Conservation (phyloP, 2,329 filamentous ascomycete genomes). For the Curvularia lunata region DNA sequence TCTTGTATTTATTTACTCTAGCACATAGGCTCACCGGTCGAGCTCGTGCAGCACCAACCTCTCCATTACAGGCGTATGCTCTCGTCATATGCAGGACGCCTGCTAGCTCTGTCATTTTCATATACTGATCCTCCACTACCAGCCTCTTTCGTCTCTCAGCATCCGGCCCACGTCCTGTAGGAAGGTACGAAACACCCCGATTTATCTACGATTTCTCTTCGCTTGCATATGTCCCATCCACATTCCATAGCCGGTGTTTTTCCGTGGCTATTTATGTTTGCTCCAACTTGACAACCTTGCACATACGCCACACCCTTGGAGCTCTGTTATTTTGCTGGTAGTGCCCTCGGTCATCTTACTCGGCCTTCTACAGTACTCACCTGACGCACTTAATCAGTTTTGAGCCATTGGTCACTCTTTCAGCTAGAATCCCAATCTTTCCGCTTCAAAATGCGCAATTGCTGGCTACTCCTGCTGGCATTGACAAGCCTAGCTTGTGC, state of each 20-base stretch:
- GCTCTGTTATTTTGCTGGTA: not conserved
- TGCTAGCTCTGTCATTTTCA: slow-evolving; percentile 25
- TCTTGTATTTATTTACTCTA: slow-evolving; percentile 32
- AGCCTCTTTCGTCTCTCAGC: slow-evolving; percentile 24
- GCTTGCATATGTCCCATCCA: not conserved
- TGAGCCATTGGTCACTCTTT: slow-evolving; percentile 35
- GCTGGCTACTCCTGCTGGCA: slow-evolving; percentile 34
- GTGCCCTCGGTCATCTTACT: not conserved
- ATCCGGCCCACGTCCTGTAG: slow-evolving; percentile 35
- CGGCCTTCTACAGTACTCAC: slow-evolving; percentile 25
- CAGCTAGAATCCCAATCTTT: slow-evolving; percentile 33
- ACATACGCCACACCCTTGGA: not conserved
- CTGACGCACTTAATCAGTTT: slow-evolving; percentile 29
- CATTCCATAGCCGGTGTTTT: not conserved
- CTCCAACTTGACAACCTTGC: not conserved
- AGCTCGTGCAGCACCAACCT: slow-evolving; percentile 35
- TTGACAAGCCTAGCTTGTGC: slow-evolving; percentile 25
- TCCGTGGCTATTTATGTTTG: not conserved
- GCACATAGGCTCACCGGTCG: slow-evolving; percentile 33
- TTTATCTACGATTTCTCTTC: not conserved
- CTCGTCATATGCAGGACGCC: slow-evolving; percentile 22
- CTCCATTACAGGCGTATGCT: slow-evolving; percentile 32
- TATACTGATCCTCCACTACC: slow-evolving; percentile 39
- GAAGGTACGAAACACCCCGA: slow-evolving; percentile 35
- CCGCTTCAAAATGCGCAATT: slow-evolving; percentile 42